Percentiles rank a stretch among this genome's conserved stretches.
Conservation (phyloP, 169 alveolate species). For the Theileria sp. region DNA sequence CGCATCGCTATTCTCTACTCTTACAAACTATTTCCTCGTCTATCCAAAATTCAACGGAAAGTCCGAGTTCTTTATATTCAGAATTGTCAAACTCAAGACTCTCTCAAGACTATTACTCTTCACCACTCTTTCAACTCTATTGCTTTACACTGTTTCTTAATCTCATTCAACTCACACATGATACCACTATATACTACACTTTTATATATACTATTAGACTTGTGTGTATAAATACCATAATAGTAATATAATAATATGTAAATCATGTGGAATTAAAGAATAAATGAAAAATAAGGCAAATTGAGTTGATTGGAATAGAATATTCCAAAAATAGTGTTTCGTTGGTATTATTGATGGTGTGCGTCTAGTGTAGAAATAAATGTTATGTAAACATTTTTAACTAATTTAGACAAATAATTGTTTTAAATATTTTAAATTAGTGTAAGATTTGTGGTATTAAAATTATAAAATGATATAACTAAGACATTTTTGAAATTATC, state of each 20-base stretch:
- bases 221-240: background rate
- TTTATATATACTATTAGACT: background rate
- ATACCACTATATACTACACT: background rate
- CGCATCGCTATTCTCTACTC: constrained; percentile 16
- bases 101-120: constrained; percentile 7
- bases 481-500: background rate
- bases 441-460: background rate
- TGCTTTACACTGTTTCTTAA: constrained; percentile 8
- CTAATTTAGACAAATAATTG: background rate
- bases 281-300: background rate
- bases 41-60: constrained; percentile 4
- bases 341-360: background rate
- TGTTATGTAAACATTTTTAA: background rate
- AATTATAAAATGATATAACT: background rate
- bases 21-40: constrained; percentile 14
- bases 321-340: background rate
- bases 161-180: background rate
- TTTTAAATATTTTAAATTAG: background rate
- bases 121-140: constrained; percentile 15
- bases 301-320: background rate
- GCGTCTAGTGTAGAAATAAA: background rate
- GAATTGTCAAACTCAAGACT: constrained; percentile 3
- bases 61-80: constrained; percentile 6
- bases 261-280: no score
- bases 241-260: background rate